phyloP scores from a whole-genome alignment of 192 early-diverging fungal genomes.

The Obelidium mucronatum region DNA sequence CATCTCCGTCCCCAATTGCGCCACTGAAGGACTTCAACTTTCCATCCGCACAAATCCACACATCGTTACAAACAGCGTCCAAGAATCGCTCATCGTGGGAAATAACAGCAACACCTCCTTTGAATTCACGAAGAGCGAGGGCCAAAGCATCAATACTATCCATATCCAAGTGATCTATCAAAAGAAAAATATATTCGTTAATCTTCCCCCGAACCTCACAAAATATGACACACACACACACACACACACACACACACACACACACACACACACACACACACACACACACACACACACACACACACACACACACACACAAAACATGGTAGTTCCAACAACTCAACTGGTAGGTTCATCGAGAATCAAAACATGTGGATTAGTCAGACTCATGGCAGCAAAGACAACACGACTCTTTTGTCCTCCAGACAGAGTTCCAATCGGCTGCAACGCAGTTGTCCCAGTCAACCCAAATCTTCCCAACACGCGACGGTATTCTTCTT shows the following conservation, averaged over 20 bases:
- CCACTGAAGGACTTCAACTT: constrained; percentile 87
- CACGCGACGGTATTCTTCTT: constrained; percentile 96
- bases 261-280: neutral
- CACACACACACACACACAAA: too few relatives aligned
- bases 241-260: constrained; percentile 15
- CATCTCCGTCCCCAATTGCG: constrained; percentile 47
- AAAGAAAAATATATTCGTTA: constrained; percentile 12
- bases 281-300: neutral
- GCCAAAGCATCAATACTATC: constrained; percentile 94
- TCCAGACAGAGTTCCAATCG: constrained; percentile 93
- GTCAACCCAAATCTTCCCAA: constrained; percentile 96
- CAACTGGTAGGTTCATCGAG: constrained; percentile 77
- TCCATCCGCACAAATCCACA: constrained; percentile 94
- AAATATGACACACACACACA: constrained; percentile 17
- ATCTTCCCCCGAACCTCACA: too few relatives aligned
- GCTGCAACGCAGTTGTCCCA: constrained; percentile 93
- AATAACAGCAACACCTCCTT: constrained; percentile 92
- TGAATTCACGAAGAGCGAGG: constrained; percentile 83
- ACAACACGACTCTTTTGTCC: constrained; percentile 92
- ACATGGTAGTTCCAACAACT: constrained; percentile 19
- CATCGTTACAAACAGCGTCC: constrained; percentile 79
- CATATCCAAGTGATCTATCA: constrained; percentile 66
- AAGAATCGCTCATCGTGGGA: constrained; percentile 88
- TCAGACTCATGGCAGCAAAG: constrained; percentile 61
- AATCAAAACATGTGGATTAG: constrained; percentile 62